phyloP scores from a whole-genome alignment of 352 stramenopile genomes.

The Globisporangium rhizosaccharum region DNA sequence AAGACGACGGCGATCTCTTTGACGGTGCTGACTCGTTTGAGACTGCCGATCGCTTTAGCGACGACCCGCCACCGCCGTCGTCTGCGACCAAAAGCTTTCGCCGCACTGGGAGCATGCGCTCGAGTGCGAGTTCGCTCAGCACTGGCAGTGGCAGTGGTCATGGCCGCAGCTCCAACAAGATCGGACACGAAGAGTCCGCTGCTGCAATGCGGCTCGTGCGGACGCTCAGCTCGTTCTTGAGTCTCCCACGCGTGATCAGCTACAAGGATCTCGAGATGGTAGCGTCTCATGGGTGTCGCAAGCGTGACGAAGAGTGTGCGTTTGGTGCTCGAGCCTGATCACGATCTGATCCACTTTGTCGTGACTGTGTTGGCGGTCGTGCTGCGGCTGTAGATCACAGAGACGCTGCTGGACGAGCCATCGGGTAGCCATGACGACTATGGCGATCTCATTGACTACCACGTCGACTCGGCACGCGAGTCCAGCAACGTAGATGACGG shows the following conservation, averaged over 20 bases:
- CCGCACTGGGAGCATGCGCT: slow-evolving; percentile 25
- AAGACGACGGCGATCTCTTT: not conserved
- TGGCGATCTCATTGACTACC: slow-evolving; percentile 55
- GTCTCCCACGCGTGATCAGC: slow-evolving; percentile 63
- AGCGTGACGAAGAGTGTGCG: not conserved
- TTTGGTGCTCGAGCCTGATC: too few species aligned
- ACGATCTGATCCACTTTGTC: too few species aligned
- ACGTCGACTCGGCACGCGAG: slow-evolving; percentile 55
- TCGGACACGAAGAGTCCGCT: slow-evolving; percentile 17
- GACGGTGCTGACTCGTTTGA: slow-evolving; percentile 30
- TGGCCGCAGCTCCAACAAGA: slow-evolving; percentile 1
- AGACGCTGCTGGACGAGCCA: slow-evolving; percentile 55
- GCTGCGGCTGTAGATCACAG: slow-evolving; percentile 42
- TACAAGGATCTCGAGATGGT: slow-evolving; percentile 66
- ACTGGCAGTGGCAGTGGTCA: slow-evolving; percentile 1
- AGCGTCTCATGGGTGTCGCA: not conserved
- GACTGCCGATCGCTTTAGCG: slow-evolving; percentile 2
- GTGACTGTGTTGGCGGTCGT: not conserved
- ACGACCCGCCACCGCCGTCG: slow-evolving; percentile 3
- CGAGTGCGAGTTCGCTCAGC: slow-evolving; percentile 3
- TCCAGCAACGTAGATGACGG: slow-evolving; percentile 15
- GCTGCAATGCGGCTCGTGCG: slow-evolving; percentile 48
- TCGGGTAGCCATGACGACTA: slow-evolving; percentile 48
- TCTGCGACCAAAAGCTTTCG: slow-evolving; percentile 21
- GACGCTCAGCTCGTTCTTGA: slow-evolving; percentile 64